Evolutionary conservation across 352 stramenopile genomes (phyloP).

Genomic region (Phytophthora syringae): DNA sequence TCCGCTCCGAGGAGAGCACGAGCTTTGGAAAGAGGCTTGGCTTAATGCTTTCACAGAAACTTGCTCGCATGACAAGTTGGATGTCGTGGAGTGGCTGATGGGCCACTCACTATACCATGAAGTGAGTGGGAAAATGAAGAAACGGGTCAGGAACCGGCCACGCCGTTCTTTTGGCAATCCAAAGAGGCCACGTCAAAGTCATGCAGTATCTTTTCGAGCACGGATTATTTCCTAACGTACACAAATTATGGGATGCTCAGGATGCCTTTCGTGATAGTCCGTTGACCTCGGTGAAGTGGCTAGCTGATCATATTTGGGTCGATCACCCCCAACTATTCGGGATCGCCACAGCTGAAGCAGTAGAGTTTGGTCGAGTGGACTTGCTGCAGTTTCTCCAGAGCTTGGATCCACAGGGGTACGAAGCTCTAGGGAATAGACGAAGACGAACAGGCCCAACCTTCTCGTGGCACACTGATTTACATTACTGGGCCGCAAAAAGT

Average conservation of each 20-base stretch:
- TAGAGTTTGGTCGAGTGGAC: too few relatives aligned
- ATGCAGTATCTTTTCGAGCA: conserved; percentile 6
- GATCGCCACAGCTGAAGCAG: too few relatives aligned
- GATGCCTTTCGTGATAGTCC: too few relatives aligned
- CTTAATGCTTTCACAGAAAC: background rate
- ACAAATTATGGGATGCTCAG: background rate
- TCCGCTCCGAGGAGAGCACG: background rate
- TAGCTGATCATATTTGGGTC: too few relatives aligned
- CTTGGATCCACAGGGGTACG: too few relatives aligned
- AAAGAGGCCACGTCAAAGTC: background rate
- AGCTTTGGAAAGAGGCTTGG: background rate
- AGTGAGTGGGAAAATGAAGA: background rate
- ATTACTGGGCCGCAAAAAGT: background rate
- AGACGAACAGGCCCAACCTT: too few relatives aligned
- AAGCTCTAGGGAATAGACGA: too few relatives aligned
- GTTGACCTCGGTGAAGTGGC: too few relatives aligned
- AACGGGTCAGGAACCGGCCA: background rate
- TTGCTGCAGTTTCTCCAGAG: too few relatives aligned
- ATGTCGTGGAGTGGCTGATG: too few relatives aligned
- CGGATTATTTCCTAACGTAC: background rate
- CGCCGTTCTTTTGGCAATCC: background rate
- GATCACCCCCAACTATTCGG: too few relatives aligned
- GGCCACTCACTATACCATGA: background rate
- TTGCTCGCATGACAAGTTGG: background rate
- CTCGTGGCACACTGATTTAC: too few relatives aligned